Evolutionary conservation across 352 stramenopile genomes (phyloP), one percentile per base, ranked within the genome.

Genomic region (Globisporangium orthogonon): DNA sequence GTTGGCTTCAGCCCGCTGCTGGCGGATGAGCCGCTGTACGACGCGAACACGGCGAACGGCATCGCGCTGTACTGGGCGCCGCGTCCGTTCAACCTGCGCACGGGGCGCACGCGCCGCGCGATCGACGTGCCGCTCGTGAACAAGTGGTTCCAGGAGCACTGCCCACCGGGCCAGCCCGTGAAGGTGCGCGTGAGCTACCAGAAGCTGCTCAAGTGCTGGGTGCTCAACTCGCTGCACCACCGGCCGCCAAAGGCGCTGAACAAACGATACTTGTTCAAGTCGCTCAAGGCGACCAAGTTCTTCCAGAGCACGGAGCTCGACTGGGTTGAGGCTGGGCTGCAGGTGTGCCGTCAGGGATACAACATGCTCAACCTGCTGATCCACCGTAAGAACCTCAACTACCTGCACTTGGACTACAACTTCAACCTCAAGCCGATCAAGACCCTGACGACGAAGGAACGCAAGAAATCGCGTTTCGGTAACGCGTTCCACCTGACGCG

Each of bases 391-490:
- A 98, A 98, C 66, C 74, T 99, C 15, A 99, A 99, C 69, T 99
- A 99, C 70, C 76, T 99, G 39, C 97, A 99, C 77, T 83, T 99
- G 62, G 98, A 99, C 73, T 99, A 99, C 88, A 99, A 99, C 70
- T 99, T 99, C 70, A 99, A 99, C 76, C 71, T 99, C n/a, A 99
- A 99, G 74, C 98, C 98, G 4, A 99, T 98, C 74, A 99, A 99
- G 83, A 99, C 97, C 35, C 77, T 99, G 55, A 99, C 98, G 11
- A 99, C 98, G 2, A 99, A 99, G 74, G 98, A 99, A 67, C 83
- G 98, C 35, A 99, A 99, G 71, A 99, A 99, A 68, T 98, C 91
- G 58, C 89, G 95, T 37, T 98, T 98, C 54, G 95, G 94, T 61
- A 98, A 98, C 65, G 91, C 91, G 6, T 97, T 97, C 74, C 89